Evolutionary conservation across 2,329 filamentous ascomycete genomes (phyloP), one percentile per base, ranked within the genome.

Genomic region (Gremmenia infestans): DNA sequence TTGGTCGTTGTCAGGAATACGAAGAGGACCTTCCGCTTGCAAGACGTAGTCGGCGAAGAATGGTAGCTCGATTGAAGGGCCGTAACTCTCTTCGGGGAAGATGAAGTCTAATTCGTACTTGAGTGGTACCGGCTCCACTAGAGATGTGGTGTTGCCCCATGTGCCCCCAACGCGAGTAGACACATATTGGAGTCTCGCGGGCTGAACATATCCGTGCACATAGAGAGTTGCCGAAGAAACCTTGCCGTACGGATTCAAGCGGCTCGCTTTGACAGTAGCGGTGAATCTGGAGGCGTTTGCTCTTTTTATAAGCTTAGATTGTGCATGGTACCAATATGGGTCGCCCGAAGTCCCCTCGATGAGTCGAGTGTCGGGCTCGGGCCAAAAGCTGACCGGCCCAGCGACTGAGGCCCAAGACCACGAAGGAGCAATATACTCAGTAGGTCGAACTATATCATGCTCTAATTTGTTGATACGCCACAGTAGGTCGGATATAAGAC

Each of bases 331-430:
- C 36, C 36, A 39, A 39, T 3, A 39, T 3, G 2, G 36, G 2
- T 39, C 36, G 36, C 36, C 36, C 36, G 36, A 39, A 39, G 36
- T 39, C 36, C 36, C 36, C 36, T 39, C 36, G 36, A 39, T 12
- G 36, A 39, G 36, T 39, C 36, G 36, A 39, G 36, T 39, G 36
- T 39, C 36, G 15, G 36, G 11, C 36, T 39, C 36, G 36, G 36
- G 36, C 36, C 36, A 39, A 39, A 39, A 39, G 36, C 36, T 39
- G 36, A 39, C 36, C 4, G 36, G 36, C 36, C 36, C 36, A 39
- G 36, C 15, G 36, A 72, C 79, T 59, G 17, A 46, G 25, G 51
- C 42, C 51, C 51, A 53, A n/a, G 51, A 53, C 51, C 51, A 53
- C 43, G 51, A 48, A 47, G 51, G 51, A 32, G 51, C 51, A 14